A percentile compares a stretch with the other conserved stretches of the same genome.
phyloP scores from a whole-genome alignment of 164 flowering plant genomes.

The Taxillus chinensis region DNA sequence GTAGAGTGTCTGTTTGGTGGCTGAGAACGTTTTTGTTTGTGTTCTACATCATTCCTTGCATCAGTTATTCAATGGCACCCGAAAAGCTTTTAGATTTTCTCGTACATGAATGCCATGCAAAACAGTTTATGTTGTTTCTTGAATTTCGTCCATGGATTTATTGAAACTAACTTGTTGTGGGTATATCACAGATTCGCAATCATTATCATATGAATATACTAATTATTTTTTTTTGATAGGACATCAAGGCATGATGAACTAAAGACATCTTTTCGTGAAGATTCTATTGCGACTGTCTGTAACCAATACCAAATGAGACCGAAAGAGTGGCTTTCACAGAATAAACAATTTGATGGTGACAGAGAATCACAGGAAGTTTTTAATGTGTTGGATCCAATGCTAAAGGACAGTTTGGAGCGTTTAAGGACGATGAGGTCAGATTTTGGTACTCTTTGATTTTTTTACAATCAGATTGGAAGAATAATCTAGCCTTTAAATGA shows the following conservation, averaged over 20 bases:
- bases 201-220: not conserved
- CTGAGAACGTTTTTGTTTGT: not conserved
- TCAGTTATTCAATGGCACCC: too few relatives aligned
- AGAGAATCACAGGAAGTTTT: constrained; percentile 33
- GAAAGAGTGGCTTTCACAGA: constrained; percentile 20
- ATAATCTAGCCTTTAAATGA: too few relatives aligned
- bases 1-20: not conserved
- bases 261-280: constrained; percentile 12
- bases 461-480: too few relatives aligned
- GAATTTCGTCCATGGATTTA: too few relatives aligned
- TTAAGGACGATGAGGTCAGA: constrained; percentile 47
- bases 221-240: constrained; percentile 5
- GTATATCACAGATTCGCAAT: too few relatives aligned
- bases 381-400: constrained; percentile 45
- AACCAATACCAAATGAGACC: constrained; percentile 11
- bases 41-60: too few relatives aligned
- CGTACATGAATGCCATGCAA: too few relatives aligned
- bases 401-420: constrained; percentile 53
- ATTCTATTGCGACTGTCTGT: constrained; percentile 11
- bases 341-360: constrained; percentile 15
- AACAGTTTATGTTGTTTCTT: too few relatives aligned
- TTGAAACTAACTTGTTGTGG: too few relatives aligned
- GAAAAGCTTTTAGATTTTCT: too few relatives aligned
- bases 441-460: not conserved
- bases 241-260: constrained; percentile 13